Evolutionary conservation across 2,329 filamentous ascomycete species (phyloP).

Genomic region (Pseudocercospora musae): DNA sequence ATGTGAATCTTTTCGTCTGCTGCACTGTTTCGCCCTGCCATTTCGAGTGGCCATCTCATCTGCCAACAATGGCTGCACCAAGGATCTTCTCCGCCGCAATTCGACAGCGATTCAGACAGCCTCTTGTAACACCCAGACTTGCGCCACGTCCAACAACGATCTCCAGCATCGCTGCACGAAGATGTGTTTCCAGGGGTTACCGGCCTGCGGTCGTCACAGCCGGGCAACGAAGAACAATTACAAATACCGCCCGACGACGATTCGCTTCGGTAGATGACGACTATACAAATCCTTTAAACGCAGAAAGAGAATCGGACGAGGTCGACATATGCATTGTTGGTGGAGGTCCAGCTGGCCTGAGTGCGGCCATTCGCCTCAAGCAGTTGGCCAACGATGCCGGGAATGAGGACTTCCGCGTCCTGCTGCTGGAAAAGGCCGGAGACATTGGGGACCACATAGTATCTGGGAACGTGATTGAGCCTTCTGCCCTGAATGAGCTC

Average conservation of each 20-base stretch:
- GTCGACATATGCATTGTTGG: conserved; percentile 97
- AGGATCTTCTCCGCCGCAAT: conserved; percentile 22
- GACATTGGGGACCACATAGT: conserved; percentile 94
- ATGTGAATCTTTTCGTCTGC: neutral
- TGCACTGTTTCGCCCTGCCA: conserved; percentile 9
- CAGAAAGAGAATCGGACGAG: conserved; percentile 86
- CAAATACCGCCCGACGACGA: conserved; percentile 29
- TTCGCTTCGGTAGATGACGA: conserved; percentile 40
- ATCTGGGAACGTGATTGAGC: conserved; percentile 92
- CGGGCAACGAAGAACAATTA: conserved; percentile 35
- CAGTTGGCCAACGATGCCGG: conserved; percentile 91
- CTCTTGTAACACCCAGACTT: conserved; percentile 14
- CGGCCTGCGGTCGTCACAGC: conserved; percentile 35
- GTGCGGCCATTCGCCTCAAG: conserved; percentile 90
- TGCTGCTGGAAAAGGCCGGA: conserved; percentile 91
- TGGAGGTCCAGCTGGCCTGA: conserved; percentile 89
- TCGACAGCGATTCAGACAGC: conserved; percentile 18
- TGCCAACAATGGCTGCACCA: conserved; percentile 14
- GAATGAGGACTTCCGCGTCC: conserved; percentile 91
- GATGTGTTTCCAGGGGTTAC: conserved; percentile 27
- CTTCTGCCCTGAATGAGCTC: conserved; percentile 81
- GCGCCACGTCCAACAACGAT: conserved; percentile 9
- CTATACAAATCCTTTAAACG: conserved; percentile 45
- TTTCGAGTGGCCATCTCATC: conserved; percentile 4
- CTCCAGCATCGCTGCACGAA: conserved; percentile 22